These are phyloP conservation scores for Sutorius australiensis DNA, from an alignment of 768 basidiomycete genomes.

Conservation along the genomic window DNA sequence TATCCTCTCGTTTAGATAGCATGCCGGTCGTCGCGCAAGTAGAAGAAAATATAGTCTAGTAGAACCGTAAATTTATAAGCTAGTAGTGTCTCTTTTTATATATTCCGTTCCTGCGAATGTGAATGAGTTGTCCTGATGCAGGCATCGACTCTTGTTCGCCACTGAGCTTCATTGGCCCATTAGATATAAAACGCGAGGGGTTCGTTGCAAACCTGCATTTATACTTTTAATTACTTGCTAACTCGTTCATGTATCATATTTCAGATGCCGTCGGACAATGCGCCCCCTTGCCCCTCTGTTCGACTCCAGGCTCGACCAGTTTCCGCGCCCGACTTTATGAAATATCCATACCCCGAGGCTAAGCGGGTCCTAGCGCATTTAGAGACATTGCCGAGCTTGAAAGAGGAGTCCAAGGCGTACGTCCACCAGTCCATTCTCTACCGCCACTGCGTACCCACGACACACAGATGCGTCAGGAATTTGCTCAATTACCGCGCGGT, in stretches of 20 bases:
- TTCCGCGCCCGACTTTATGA: conserved; percentile 13
- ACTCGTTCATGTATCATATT: not conserved
- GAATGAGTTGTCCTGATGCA: too few relatives aligned
- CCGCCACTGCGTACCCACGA: too few relatives aligned
- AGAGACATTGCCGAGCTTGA: conserved; percentile 8
- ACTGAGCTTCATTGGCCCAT: too few relatives aligned
- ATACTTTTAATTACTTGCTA: not conserved
- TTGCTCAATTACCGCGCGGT: conserved; percentile 26
- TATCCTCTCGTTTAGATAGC: not conserved
- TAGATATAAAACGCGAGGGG: not conserved
- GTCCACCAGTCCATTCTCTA: not conserved
- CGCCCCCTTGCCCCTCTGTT: not conserved
- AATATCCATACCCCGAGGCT: conserved; percentile 15
- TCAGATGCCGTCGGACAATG: conserved; percentile 14
- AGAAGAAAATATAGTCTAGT: not conserved
- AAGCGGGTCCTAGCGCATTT: conserved; percentile 8
- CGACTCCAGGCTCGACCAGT: too few relatives aligned
- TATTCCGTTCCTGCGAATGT: not conserved
- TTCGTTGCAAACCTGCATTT: not conserved
- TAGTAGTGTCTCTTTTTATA: not conserved
- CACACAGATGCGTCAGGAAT: conserved; percentile 24
- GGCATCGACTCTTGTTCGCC: too few relatives aligned
- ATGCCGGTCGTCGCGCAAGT: not conserved
- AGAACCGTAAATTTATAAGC: conserved; percentile 4
- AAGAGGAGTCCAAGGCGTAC: conserved; percentile 24